phyloP scores from a whole-genome alignment of 2,329 filamentous ascomycete species.

The Stagonosporopsis rhizophila region DNA sequence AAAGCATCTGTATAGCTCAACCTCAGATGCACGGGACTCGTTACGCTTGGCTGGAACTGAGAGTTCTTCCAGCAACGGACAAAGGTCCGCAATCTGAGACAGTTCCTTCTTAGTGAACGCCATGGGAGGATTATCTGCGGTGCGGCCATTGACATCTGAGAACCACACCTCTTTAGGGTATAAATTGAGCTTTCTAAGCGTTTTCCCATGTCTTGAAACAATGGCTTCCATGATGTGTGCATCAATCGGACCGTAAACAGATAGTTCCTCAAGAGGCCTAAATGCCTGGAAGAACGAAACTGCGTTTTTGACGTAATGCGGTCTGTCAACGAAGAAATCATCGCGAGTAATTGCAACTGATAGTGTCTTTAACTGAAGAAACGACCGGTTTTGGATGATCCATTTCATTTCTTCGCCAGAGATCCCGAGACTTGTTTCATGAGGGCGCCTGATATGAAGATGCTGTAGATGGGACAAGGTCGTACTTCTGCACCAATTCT shows the following conservation, averaged over 20 bases:
- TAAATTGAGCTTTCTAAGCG: background rate
- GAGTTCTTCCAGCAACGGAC: slow-evolving; percentile 25
- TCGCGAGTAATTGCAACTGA: slow-evolving; percentile 4
- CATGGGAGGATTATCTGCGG: slow-evolving; percentile 21
- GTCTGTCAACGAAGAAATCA: slow-evolving; percentile 19
- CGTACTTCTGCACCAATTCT: slow-evolving; percentile 23
- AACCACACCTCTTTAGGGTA: background rate
- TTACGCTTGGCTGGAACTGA: slow-evolving; percentile 25
- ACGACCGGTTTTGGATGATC: slow-evolving; percentile 21
- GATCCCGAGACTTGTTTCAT: slow-evolving; percentile 10
- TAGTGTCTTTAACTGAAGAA: slow-evolving; percentile 4
- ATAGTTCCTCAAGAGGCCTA: slow-evolving; percentile 24
- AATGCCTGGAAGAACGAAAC: slow-evolving; percentile 26
- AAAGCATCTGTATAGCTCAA: slow-evolving; percentile 27
- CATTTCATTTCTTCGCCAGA: slow-evolving; percentile 27
- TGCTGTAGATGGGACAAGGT: slow-evolving; percentile 28
- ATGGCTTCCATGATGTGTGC: slow-evolving; percentile 21
- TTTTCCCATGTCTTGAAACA: slow-evolving; percentile 11
- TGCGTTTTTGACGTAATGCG: slow-evolving; percentile 25
- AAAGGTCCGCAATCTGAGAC: slow-evolving; percentile 24
- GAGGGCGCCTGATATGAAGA: slow-evolving; percentile 21
- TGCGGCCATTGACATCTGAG: slow-evolving; percentile 8
- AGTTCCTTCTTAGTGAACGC: slow-evolving; percentile 23
- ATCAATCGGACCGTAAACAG: slow-evolving; percentile 23
- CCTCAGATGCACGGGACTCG: slow-evolving; percentile 25